Percentiles rank a stretch among this genome's conserved stretches.
phyloP scores from a whole-genome alignment of 257 asterid species.

The Prunella vulgaris region DNA sequence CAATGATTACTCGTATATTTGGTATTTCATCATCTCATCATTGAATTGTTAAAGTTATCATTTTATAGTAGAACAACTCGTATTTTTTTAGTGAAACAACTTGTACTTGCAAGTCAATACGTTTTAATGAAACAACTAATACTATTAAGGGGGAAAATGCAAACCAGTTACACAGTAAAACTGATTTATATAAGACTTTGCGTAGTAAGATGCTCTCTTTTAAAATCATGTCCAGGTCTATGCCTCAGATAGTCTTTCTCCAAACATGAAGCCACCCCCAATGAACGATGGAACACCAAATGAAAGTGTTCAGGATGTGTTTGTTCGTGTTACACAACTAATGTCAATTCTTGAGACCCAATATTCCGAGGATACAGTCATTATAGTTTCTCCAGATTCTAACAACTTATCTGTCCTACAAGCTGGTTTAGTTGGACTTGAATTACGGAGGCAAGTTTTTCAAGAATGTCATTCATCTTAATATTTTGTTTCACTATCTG shows the following conservation, averaged over 20 bases:
- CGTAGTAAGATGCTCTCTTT: not conserved
- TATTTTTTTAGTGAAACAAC: no score
- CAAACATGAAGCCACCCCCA: slow-evolving; percentile 81
- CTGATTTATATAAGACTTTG: no score
- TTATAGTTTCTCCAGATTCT: slow-evolving; percentile 89
- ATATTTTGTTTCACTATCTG: not conserved
- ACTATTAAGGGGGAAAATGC: no score
- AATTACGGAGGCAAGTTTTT: slow-evolving; percentile 62
- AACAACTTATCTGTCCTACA: slow-evolving; percentile 76
- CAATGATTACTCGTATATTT: not conserved
- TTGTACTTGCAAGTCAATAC: no score
- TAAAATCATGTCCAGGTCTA: slow-evolving; percentile 50
- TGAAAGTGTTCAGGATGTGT: slow-evolving; percentile 83
- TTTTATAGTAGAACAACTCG: no score
- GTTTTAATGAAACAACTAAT: no score
- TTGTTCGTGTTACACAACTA: slow-evolving; percentile 90
- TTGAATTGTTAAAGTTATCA: not conserved
- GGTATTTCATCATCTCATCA: not conserved
- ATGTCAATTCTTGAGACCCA: slow-evolving; percentile 96
- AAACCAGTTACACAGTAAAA: no score
- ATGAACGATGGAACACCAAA: slow-evolving; percentile 85
- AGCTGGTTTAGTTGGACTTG: slow-evolving; percentile 84
- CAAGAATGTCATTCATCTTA: not conserved
- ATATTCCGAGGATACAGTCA: slow-evolving; percentile 65
- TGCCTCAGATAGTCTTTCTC: slow-evolving; percentile 71